phyloP scores from a whole-genome alignment of 2,329 filamentous ascomycete species.

The Sporothrix humicola region DNA sequence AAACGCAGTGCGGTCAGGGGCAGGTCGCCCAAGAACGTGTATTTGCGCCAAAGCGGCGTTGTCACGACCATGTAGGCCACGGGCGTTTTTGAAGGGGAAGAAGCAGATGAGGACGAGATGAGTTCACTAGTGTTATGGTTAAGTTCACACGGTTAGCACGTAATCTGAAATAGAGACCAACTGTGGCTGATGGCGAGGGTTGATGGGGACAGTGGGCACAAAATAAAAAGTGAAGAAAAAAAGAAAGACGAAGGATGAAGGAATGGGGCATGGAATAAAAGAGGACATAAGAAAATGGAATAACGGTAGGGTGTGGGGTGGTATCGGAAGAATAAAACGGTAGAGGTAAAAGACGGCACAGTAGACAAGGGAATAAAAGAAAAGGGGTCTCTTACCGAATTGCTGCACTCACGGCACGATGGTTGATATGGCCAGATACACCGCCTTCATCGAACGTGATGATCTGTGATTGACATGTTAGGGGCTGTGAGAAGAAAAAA shows the following conservation, averaged over 20 bases:
- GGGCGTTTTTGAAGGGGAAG: not conserved
- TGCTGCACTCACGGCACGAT: constrained; percentile 31
- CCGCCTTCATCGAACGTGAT: constrained; percentile 28
- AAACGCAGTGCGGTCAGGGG: constrained; percentile 29
- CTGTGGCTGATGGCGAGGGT: not conserved
- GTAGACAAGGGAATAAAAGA: not conserved
- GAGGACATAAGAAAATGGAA: not conserved
- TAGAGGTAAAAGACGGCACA: not conserved
- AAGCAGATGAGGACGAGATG: not conserved
- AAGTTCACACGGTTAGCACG: constrained; percentile 13
- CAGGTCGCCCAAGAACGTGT: constrained; percentile 30
- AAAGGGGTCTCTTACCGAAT: constrained; percentile 12
- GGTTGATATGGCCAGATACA: constrained; percentile 31
- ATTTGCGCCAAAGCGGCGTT: constrained; percentile 29
- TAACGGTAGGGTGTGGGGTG: not conserved
- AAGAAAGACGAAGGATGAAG: not conserved
- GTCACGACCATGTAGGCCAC: constrained; percentile 31
- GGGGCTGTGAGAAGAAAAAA: not conserved
- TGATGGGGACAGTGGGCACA: not conserved
- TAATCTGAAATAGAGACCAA: not conserved
- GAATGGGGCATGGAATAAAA: not conserved
- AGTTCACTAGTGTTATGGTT: constrained; percentile 15
- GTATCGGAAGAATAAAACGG: not conserved
- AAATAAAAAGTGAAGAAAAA: not conserved
- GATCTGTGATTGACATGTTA: constrained; percentile 16